Conservation (phyloP, 352 stramenopile species). For the Phytophthora sp. region DNA sequence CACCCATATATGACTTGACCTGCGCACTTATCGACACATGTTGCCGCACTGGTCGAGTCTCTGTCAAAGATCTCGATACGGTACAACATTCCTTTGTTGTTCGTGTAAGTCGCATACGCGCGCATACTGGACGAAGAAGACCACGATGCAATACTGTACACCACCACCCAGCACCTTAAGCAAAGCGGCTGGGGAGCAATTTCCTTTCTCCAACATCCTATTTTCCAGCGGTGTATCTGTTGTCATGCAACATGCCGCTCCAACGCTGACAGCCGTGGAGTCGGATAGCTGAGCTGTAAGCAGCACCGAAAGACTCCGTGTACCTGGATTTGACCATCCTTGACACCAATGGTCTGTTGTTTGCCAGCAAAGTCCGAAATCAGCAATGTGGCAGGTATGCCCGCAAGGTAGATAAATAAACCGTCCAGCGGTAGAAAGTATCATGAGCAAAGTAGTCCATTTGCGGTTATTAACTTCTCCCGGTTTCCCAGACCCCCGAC, state of each 20-base stretch:
- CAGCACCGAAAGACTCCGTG: conserved; percentile 52
- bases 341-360: conserved; percentile 50
- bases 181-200: too few species aligned
- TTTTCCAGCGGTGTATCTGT: conserved; percentile 39
- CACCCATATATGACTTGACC: conserved; percentile 33
- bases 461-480: conserved; percentile 40
- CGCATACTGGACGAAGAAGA: conserved; percentile 56
- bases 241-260: conserved; percentile 33
- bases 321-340: conserved; percentile 55
- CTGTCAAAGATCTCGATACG: conserved; percentile 55
- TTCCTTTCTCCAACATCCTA: conserved; percentile 5
- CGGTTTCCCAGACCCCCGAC: conserved; percentile 36
- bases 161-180: conserved; percentile 19
- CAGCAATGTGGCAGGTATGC: conserved; percentile 48
- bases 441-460: conserved; percentile 52
- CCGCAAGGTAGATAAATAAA: conserved; percentile 58
- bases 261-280: conserved; percentile 42
- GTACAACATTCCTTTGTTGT: conserved; percentile 68
- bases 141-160: conserved; percentile 42
- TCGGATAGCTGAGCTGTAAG: conserved; percentile 46
- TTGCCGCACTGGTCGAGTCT: conserved; percentile 26
- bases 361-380: conserved; percentile 62
- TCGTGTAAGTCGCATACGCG: conserved; percentile 59
- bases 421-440: conserved; percentile 70
- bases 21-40: conserved; percentile 46